A percentile compares a stretch with the other conserved stretches of the same genome.
These are phyloP conservation scores for Syzygium syzygioides DNA, from an alignment of 441 rosid genomes.

Conservation along the genomic window DNA sequence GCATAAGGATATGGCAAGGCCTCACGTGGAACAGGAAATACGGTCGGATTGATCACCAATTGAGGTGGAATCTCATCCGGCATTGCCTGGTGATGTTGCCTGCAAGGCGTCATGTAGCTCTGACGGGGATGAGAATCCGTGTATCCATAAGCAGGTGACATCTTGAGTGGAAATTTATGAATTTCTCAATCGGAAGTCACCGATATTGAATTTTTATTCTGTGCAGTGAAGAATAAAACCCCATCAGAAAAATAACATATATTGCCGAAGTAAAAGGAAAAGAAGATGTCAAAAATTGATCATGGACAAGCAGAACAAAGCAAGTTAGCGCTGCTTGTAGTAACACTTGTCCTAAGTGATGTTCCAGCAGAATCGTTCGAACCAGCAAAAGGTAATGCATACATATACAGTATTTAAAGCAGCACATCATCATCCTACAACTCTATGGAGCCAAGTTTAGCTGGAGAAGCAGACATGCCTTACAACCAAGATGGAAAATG, in stretches of 20 bases:
- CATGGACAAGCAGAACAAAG: not conserved
- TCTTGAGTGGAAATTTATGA: conserved; percentile 1
- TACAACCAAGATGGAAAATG: not conserved
- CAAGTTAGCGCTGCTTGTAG: not conserved
- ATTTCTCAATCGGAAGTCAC: not conserved
- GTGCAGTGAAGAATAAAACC: not conserved
- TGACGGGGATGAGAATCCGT: conserved; percentile 26
- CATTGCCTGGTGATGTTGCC: conserved; percentile 16
- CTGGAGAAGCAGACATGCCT: not conserved
- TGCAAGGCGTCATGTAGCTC: conserved; percentile 20
- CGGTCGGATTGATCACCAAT: conserved; percentile 17
- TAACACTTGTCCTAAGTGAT: not conserved
- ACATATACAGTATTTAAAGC: not conserved
- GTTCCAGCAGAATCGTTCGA: not conserved
- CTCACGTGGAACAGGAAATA: conserved; percentile 11
- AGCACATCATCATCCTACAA: not conserved
- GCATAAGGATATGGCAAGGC: conserved; percentile 23
- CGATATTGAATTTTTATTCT: not conserved
- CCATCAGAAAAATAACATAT: not conserved
- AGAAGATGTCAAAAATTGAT: not conserved
- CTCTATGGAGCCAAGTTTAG: not conserved
- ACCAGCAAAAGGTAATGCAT: not conserved
- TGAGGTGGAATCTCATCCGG: conserved; percentile 19
- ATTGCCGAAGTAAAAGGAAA: not conserved
- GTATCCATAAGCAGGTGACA: conserved; percentile 36